phyloP scores from a whole-genome alignment of 139 green algal genomes.

The Auxenochlorella pyrenoidosa region DNA sequence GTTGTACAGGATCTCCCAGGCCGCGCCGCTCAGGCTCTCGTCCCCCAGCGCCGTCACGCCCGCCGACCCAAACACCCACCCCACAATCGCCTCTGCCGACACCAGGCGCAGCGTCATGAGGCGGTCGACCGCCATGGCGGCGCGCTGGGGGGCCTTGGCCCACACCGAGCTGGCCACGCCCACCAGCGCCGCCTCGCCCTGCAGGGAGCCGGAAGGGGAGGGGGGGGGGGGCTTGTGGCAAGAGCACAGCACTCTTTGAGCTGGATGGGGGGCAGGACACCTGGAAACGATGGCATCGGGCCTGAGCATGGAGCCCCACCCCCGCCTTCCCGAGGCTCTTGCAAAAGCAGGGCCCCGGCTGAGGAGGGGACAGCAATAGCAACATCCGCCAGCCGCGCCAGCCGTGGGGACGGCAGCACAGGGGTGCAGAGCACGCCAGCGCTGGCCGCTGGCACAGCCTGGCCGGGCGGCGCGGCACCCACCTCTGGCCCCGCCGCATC shows the following conservation, averaged over 20 bases:
- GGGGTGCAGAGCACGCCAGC: too few relatives aligned
- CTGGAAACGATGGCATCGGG: too few relatives aligned
- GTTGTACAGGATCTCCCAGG: slow-evolving; percentile 56
- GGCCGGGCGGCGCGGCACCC: too few relatives aligned
- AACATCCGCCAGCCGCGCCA: too few relatives aligned
- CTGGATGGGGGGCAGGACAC: not conserved
- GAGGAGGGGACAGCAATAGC: too few relatives aligned
- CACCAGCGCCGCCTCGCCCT: slow-evolving; percentile 53
- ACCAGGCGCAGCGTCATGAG: slow-evolving; percentile 71
- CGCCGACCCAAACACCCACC: slow-evolving; percentile 51
- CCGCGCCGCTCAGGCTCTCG: slow-evolving; percentile 38
- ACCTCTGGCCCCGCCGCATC: slow-evolving; percentile 38
- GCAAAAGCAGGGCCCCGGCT: too few relatives aligned
- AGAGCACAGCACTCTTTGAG: too few relatives aligned
- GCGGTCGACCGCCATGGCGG: slow-evolving; percentile 73
- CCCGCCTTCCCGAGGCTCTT: too few relatives aligned
- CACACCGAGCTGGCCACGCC: slow-evolving; percentile 44
- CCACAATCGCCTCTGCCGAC: slow-evolving; percentile 45
- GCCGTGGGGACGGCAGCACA: too few relatives aligned
- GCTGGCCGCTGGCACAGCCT: not conserved
- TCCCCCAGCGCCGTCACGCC: slow-evolving; percentile 42
- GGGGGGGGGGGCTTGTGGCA: not conserved
- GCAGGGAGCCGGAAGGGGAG: not conserved
- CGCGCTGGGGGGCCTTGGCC: slow-evolving; percentile 42
- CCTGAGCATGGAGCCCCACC: too few relatives aligned